These are phyloP conservation scores for Lomentospora prolificans DNA, from an alignment of 2,329 filamentous ascomycete genomes.

Conservation along the genomic window DNA sequence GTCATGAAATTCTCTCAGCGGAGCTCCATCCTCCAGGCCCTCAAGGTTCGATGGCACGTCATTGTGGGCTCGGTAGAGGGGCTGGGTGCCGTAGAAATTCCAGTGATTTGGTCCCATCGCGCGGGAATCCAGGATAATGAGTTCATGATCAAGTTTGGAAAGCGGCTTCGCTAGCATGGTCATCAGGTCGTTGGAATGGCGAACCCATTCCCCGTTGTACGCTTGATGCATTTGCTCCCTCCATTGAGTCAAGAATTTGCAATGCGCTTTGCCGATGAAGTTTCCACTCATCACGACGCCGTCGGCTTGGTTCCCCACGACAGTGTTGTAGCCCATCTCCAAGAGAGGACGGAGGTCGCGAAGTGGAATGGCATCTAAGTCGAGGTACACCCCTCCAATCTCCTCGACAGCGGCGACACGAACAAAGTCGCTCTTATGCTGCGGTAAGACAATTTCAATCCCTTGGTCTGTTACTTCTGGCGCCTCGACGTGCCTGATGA, in stretches of 20 bases:
- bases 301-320: conserved; percentile 13
- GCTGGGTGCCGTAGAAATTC: background rate
- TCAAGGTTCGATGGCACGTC: background rate
- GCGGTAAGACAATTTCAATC: conserved; percentile 9
- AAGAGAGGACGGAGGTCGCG: conserved; percentile 11
- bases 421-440: conserved; percentile 17
- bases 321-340: conserved; percentile 12
- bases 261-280: conserved; percentile 15
- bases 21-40: background rate
- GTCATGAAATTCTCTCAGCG: background rate
- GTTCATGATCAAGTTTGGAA: background rate
- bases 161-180: background rate
- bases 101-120: background rate
- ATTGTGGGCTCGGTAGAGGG: background rate
- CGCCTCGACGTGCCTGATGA: background rate
- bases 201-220: conserved; percentile 19
- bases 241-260: conserved; percentile 14
- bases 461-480: conserved; percentile 13
- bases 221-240: conserved; percentile 24
- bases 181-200: conserved; percentile 16
- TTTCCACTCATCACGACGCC: conserved; percentile 15
- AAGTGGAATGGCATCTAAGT: conserved; percentile 14
- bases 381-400: conserved; percentile 16
- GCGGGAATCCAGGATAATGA: background rate
- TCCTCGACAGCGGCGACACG: conserved; percentile 14